Base-by-base conservation (phyloP, 73 alveolate genomes). In the Tetrahymena borealis region DNA sequence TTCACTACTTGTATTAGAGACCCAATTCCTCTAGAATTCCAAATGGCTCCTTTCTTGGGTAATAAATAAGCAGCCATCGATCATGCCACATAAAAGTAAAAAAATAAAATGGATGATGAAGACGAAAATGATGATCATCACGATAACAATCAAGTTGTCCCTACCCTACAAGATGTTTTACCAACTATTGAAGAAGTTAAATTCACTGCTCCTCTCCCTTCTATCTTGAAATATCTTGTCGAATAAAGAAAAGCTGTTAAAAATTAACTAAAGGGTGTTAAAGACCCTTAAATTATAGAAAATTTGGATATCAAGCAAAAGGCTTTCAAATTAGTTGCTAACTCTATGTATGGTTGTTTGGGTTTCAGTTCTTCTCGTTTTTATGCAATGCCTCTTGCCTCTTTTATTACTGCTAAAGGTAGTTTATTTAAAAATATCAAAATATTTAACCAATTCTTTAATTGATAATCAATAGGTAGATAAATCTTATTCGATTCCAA, bases 251-350 rank as follows among this genome's bases (percentile, higher is more conserved):
- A 93, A 93, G 78, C 39, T 11, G 99, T 98, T 9, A 98, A 98
- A 94, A 96, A 93, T n/a, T 79, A 93, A 78, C 96, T 97, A 97
- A 97, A 96, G 90, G 35, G 78, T 32, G 36, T 60, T 28, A 20
- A 39, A 40, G 95, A 92, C 38, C 85, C 33, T 16, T 90, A 79
- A 40, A 33, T 39, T 37, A 39, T 79, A 32, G 37, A 93, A 90
- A 90, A 37, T 79, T 85, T 40, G 32, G 91, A 93, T 79, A 93
- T 93, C 33, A 78, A 85, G 79, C 79, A 93, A 85, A 94, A 97
- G 96, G 99, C 99, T 0, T 92, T 99, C 60, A 99, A 99, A 97
- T 97, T 99, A 40, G 98, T 99, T n/a, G 99, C 99, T 28, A 99
- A 99, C 96, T 96, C 99, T 33, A 97, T 99, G 98, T 99, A 99